A percentile compares a stretch with the other conserved stretches of the same genome.
Conservation (phyloP, 2,329 filamentous ascomycete species). For the Venturia oleaginea region DNA sequence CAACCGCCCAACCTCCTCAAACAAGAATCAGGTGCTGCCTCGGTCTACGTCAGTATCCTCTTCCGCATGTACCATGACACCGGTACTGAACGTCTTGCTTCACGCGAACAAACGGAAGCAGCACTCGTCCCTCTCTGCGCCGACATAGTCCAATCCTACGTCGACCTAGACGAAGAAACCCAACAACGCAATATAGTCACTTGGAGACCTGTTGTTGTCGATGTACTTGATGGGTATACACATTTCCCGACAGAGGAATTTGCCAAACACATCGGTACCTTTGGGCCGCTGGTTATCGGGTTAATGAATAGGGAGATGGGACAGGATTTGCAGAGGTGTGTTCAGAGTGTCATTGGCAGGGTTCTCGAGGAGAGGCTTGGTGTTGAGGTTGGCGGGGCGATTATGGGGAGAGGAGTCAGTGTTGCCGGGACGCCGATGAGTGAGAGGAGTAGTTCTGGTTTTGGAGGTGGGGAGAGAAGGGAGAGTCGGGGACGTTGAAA, state of each 20-base stretch:
- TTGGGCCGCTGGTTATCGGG: slow-evolving; percentile 80
- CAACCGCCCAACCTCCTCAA: slow-evolving; percentile 96
- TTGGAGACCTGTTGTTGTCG: slow-evolving; percentile 94
- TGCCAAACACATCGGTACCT: slow-evolving; percentile 65
- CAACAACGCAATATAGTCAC: slow-evolving; percentile 96
- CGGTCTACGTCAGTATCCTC: slow-evolving; percentile 90
- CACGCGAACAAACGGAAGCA: slow-evolving; percentile 73
- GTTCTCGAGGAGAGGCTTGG: slow-evolving; percentile 67
- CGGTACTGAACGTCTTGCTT: slow-evolving; percentile 69
- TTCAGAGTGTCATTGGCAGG: slow-evolving; percentile 68
- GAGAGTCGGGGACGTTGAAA: slow-evolving; percentile 5
- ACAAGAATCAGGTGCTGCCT: slow-evolving; percentile 86
- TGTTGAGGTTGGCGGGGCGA: slow-evolving; percentile 25
- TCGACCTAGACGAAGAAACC: slow-evolving; percentile 83
- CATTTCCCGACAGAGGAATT: slow-evolving; percentile 77
- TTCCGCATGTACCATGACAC: slow-evolving; percentile 96
- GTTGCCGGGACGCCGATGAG: slow-evolving; percentile 5
- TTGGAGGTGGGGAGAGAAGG: slow-evolving; percentile 8
- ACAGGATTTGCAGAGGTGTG: slow-evolving; percentile 62
- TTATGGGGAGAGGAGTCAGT: not conserved
- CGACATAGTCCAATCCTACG: slow-evolving; percentile 83
- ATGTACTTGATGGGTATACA: slow-evolving; percentile 87
- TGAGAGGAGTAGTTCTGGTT: slow-evolving; percentile 11
- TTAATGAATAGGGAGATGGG: slow-evolving; percentile 75
- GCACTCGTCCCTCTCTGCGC: slow-evolving; percentile 90